Evolutionary conservation across 345 rosid species (phyloP).

Genomic region (Diplotaxis tenuifolia): DNA sequence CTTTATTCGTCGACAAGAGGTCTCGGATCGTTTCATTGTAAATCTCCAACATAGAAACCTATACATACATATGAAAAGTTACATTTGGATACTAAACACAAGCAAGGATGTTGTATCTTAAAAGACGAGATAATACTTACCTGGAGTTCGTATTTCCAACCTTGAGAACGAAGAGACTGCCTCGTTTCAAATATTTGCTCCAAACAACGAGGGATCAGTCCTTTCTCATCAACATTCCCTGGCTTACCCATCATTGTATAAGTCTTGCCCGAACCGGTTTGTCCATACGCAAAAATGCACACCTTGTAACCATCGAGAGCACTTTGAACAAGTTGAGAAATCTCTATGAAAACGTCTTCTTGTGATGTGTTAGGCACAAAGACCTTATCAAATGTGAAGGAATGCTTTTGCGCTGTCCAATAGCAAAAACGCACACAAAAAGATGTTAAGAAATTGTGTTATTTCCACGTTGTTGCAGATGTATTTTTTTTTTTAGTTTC

Average conservation of each 20-base stretch:
- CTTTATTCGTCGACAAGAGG: conserved; percentile 66
- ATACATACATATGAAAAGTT: conserved; percentile 1
- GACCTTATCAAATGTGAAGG: conserved; percentile 85
- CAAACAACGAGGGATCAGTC: conserved; percentile 81
- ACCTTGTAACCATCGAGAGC: conserved; percentile 99
- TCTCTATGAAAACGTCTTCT: conserved; percentile 86
- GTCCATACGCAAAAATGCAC: conserved; percentile 97
- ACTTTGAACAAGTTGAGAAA: conserved; percentile 97
- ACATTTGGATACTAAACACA: background rate
- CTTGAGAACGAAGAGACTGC: conserved; percentile 80
- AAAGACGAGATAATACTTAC: conserved; percentile 21
- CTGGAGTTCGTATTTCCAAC: conserved; percentile 98
- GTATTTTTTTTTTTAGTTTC: background rate
- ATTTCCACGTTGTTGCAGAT: background rate
- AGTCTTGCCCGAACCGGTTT: conserved; percentile 97
- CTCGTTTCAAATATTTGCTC: conserved; percentile 93
- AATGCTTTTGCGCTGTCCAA: conserved; percentile 76
- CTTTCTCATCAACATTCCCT: conserved; percentile 64
- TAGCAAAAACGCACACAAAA: background rate
- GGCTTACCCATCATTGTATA: conserved; percentile 98
- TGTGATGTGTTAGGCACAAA: conserved; percentile 70
- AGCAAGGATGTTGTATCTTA: background rate
- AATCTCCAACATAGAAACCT: conserved; percentile 98
- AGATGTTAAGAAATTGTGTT: background rate
- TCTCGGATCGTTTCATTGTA: conserved; percentile 92